Percentiles rank a stretch among this genome's conserved stretches.
Evolutionary conservation across 2,329 filamentous ascomycete genomes (phyloP).

Genomic region (Didymella exigua): DNA sequence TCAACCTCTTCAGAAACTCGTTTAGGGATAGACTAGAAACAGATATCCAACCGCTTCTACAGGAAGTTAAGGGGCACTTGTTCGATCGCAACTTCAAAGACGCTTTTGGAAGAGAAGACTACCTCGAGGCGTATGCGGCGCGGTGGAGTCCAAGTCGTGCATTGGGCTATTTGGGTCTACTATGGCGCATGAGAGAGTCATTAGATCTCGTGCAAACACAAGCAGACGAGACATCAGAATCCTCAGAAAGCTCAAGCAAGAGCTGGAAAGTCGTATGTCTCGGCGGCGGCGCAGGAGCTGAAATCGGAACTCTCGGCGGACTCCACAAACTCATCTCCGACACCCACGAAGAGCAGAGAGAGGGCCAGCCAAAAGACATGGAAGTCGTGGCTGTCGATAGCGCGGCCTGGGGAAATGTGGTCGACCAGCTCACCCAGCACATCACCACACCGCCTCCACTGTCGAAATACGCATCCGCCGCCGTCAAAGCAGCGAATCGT

Average conservation of each 20-base stretch:
- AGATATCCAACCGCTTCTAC: slow-evolving; percentile 64
- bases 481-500: slow-evolving; percentile 50
- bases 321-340: slow-evolving; percentile 51
- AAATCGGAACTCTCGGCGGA: slow-evolving; percentile 68
- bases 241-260: neutral
- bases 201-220: neutral
- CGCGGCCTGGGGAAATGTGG: slow-evolving; percentile 74
- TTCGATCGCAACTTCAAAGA: slow-evolving; percentile 82
- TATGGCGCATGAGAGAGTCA: slow-evolving; percentile 48
- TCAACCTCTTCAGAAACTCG: slow-evolving; percentile 73
- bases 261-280: slow-evolving; percentile 59
- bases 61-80: slow-evolving; percentile 83
- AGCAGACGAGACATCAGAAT: neutral
- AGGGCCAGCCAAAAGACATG: slow-evolving; percentile 2
- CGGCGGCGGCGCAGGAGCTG: slow-evolving; percentile 69
- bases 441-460: slow-evolving; percentile 59
- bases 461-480: slow-evolving; percentile 56
- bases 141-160: slow-evolving; percentile 90
- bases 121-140: slow-evolving; percentile 81
- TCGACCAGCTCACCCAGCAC: slow-evolving; percentile 62
- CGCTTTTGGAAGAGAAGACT: slow-evolving; percentile 75
- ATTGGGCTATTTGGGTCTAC: slow-evolving; percentile 75
- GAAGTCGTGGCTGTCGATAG: slow-evolving; percentile 76
- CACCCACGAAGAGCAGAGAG: slow-evolving; percentile 1
- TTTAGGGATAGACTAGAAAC: slow-evolving; percentile 57